phyloP scores from a whole-genome alignment of 805 yeast species.

The Zygosaccharomyces kombuchaensis region DNA sequence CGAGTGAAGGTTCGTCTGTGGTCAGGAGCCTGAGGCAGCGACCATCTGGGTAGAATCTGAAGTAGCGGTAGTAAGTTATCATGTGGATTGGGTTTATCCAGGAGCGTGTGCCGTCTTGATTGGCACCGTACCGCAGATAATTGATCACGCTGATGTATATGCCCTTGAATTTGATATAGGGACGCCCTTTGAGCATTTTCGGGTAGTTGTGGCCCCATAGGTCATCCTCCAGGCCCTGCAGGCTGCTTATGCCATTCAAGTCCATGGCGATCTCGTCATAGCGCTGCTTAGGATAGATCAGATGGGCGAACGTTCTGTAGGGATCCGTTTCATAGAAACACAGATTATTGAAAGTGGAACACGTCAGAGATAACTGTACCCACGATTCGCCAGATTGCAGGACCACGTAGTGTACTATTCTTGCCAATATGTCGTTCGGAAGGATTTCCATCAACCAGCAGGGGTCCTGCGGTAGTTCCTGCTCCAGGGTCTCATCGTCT shows the following conservation, averaged over 20 bases:
- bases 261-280: constrained; percentile 45
- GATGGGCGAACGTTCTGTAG: constrained; percentile 48
- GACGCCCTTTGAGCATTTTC: constrained; percentile 48
- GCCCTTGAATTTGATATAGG: constrained; percentile 77
- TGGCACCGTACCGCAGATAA: constrained; percentile 79
- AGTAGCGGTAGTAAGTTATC: constrained; percentile 83
- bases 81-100: constrained; percentile 76
- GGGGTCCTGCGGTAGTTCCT: constrained; percentile 29
- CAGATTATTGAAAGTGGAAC: constrained; percentile 51
- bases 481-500: constrained; percentile 3
- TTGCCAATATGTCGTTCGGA: constrained; percentile 56
- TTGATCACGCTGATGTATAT: constrained; percentile 81
- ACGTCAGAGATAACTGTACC: constrained; percentile 56
- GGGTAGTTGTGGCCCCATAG: constrained; percentile 40
- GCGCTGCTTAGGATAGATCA: constrained; percentile 50
- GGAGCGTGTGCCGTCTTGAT: constrained; percentile 57
- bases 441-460: constrained; percentile 41
- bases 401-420: constrained; percentile 47
- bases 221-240: constrained; percentile 37
- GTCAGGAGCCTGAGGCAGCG: constrained; percentile 65
- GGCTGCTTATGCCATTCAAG: constrained; percentile 35
- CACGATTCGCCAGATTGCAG: constrained; percentile 55
- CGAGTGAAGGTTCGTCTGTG: constrained; percentile 62
- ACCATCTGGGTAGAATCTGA: constrained; percentile 78
- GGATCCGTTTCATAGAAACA: constrained; percentile 50